phyloP scores from a whole-genome alignment of 2,329 filamentous ascomycete genomes.

The Hirsutella minnesotensis region DNA sequence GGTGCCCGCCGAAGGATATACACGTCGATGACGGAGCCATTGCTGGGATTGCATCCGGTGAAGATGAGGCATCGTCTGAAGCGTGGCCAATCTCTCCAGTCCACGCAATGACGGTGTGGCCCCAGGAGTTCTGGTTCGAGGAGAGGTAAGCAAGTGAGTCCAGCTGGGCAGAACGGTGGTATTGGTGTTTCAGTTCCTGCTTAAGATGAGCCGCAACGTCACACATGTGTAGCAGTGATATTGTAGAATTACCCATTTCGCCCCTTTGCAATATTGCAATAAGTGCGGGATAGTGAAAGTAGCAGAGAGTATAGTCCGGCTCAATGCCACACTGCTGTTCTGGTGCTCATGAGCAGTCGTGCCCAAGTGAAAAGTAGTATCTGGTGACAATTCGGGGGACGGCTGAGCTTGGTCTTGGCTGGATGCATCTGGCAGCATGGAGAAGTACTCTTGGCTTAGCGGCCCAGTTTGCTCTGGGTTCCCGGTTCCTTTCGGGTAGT shows the following conservation, averaged over 20 bases:
- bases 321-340: too few relatives aligned
- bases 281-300: conserved; percentile 53
- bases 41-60: conserved; percentile 37
- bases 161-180: conserved; percentile 83
- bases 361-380: too few relatives aligned
- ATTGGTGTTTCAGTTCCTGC: conserved; percentile 63
- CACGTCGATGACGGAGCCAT: conserved; percentile 43
- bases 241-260: conserved; percentile 43
- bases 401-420: too few relatives aligned
- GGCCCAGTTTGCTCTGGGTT: too few relatives aligned
- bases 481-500: too few relatives aligned
- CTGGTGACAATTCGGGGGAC: too few relatives aligned
- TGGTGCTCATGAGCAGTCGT: too few relatives aligned
- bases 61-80: conserved; percentile 27
- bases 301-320: conserved; percentile 53
- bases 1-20: conserved; percentile 54
- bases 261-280: conserved; percentile 43
- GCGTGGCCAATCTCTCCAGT: conserved; percentile 69
- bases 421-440: too few relatives aligned
- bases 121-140: conserved; percentile 74
- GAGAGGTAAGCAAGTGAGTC: conserved; percentile 83
- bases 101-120: conserved; percentile 88
- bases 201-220: not conserved
- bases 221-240: not conserved
- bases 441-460: too few relatives aligned